Conservation (phyloP, 768 basidiomycete species). For the Kwoniella sp. region DNA sequence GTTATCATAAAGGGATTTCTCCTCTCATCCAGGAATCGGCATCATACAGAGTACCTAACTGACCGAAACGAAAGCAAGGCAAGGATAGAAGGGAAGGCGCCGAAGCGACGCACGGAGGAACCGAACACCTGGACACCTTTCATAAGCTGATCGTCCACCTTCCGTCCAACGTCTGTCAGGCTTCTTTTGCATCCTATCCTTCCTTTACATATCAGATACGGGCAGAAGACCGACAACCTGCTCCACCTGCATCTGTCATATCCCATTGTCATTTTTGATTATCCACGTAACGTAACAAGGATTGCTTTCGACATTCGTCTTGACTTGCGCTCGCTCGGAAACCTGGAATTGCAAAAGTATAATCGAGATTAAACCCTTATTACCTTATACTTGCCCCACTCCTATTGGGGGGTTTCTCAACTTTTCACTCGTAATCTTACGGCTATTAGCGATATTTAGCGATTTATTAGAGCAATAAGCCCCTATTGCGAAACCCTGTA, state of each 20-base stretch:
- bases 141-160: background rate
- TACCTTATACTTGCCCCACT: background rate
- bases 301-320: background rate
- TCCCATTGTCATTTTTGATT: too few relatives aligned
- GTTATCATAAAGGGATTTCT: too few relatives aligned
- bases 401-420: background rate
- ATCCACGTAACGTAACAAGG: background rate
- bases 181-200: background rate
- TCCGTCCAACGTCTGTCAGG: background rate
- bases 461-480: background rate
- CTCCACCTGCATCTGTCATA: background rate
- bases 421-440: background rate
- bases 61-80: too few relatives aligned
- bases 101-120: background rate
- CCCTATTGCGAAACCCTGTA: background rate
- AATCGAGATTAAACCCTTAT: background rate
- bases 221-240: background rate
- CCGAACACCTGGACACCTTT: conserved; percentile 1
- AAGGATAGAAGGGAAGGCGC: too few relatives aligned
- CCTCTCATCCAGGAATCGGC: too few relatives aligned
- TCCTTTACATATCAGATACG: conserved; percentile 1
- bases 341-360: too few relatives aligned
- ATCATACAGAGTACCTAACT: too few relatives aligned
- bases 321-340: too few relatives aligned
- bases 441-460: background rate